Evolutionary conservation across 1,284 basidiomycete species (phyloP).

Genomic region (Somion occarium): DNA sequence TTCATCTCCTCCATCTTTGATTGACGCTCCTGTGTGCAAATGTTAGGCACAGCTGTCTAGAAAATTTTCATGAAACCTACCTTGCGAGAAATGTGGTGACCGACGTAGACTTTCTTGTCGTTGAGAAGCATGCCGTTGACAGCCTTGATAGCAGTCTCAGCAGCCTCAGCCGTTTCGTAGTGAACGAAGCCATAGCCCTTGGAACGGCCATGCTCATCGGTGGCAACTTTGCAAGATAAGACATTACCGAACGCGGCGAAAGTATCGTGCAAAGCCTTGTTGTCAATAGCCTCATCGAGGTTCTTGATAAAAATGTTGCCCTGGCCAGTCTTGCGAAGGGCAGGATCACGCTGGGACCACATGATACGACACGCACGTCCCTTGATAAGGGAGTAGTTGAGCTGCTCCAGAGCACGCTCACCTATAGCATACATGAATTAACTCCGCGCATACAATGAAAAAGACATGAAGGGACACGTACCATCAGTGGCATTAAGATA

Average conservation of each 20-base stretch:
- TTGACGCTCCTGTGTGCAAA: slow-evolving; percentile 71
- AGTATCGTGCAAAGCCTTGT: slow-evolving; percentile 99
- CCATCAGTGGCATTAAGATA: slow-evolving; percentile 96
- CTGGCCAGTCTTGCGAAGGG: slow-evolving; percentile 98
- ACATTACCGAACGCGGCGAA: slow-evolving; percentile 99
- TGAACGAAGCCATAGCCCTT: slow-evolving; percentile 99
- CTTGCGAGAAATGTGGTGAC: slow-evolving; percentile 97
- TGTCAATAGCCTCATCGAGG: slow-evolving; percentile 97
- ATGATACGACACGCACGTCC: slow-evolving; percentile 99
- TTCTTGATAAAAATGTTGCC: slow-evolving; percentile 99
- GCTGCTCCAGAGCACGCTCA: slow-evolving; percentile 97
- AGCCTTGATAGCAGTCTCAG: slow-evolving; percentile 94
- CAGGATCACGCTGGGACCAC: slow-evolving; percentile 99
- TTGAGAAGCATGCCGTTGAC: slow-evolving; percentile 99
- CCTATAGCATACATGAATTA: slow-evolving; percentile 38
- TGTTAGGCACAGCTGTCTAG: background rate
- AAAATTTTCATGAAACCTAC: slow-evolving; percentile 32
- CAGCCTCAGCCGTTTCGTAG: slow-evolving; percentile 97
- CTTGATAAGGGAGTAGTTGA: slow-evolving; percentile 99
- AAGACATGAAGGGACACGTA: slow-evolving; percentile 30
- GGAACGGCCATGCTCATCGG: slow-evolving; percentile 88
- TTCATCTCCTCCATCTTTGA: slow-evolving; percentile 98
- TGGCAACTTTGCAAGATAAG: slow-evolving; percentile 98
- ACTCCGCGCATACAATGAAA: slow-evolving; percentile 7
- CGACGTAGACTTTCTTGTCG: slow-evolving; percentile 99